phyloP scores from a whole-genome alignment of 192 early-diverging fungal species.

The Dissophora ornata region DNA sequence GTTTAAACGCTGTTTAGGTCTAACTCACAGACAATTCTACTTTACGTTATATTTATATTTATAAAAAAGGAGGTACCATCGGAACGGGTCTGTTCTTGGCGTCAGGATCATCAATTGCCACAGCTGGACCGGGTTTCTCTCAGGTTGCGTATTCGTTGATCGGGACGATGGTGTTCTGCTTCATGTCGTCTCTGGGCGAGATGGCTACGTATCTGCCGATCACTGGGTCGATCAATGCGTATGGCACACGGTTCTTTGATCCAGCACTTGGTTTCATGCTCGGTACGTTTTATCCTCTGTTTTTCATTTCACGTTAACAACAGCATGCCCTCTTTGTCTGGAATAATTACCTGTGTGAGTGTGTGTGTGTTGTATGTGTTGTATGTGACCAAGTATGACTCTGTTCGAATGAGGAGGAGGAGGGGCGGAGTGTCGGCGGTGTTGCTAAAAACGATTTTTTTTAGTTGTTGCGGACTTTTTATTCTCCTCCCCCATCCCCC shows the following conservation, averaged over 20 bases:
- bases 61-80: slow-evolving; percentile 76
- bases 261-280: slow-evolving; percentile 80
- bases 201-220: slow-evolving; percentile 88
- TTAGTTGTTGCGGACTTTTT: too few relatives aligned
- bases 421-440: too few relatives aligned
- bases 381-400: too few relatives aligned
- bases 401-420: too few relatives aligned
- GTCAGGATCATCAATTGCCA: slow-evolving; percentile 75
- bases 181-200: slow-evolving; percentile 85
- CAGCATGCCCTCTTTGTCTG: too few relatives aligned
- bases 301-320: too few relatives aligned
- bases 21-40: too few relatives aligned
- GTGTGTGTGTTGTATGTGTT: too few relatives aligned
- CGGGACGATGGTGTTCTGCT: slow-evolving; percentile 75
- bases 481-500: too few relatives aligned
- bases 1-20: too few relatives aligned
- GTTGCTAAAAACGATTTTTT: too few relatives aligned
- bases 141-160: slow-evolving; percentile 78
- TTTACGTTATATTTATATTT: slow-evolving; percentile 12
- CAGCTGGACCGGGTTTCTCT: slow-evolving; percentile 80
- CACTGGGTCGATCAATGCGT: slow-evolving; percentile 82
- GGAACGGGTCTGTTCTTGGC: slow-evolving; percentile 90
- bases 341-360: too few relatives aligned
- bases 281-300: slow-evolving; percentile 58
- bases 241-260: slow-evolving; percentile 84